phyloP scores from a whole-genome alignment of 2,329 filamentous ascomycete genomes.

The Raffaelea arxii region DNA sequence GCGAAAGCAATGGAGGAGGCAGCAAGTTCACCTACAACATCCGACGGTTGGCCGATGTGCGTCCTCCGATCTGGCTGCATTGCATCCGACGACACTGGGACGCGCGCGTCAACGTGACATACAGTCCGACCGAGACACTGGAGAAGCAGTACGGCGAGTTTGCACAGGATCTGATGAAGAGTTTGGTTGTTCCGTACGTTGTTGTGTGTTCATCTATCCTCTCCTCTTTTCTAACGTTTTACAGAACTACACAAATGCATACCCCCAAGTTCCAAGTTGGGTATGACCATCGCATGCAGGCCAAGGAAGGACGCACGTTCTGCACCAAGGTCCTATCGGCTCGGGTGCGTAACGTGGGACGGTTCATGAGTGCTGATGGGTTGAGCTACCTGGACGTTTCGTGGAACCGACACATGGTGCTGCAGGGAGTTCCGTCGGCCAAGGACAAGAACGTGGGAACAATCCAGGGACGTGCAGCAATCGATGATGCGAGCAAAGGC shows the following conservation, averaged over 20 bases:
- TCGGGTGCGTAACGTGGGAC: slow-evolving; percentile 10
- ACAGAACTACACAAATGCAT: slow-evolving; percentile 3
- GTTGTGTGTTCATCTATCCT: background rate
- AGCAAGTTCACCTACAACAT: slow-evolving; percentile 16
- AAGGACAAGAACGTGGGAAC: background rate
- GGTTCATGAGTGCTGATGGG: slow-evolving; percentile 9
- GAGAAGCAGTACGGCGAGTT: slow-evolving; percentile 15
- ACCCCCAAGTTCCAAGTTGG: slow-evolving; percentile 8
- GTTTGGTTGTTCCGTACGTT: slow-evolving; percentile 15
- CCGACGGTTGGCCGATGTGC: slow-evolving; percentile 10
- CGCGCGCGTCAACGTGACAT: slow-evolving; percentile 15
- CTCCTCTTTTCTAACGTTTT: background rate
- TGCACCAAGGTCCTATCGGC: slow-evolving; percentile 8
- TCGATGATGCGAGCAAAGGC: slow-evolving; percentile 10
- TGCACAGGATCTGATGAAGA: slow-evolving; percentile 15
- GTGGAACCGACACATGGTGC: slow-evolving; percentile 13
- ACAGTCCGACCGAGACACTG: slow-evolving; percentile 11
- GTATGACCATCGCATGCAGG: slow-evolving; percentile 6
- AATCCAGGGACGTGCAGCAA: slow-evolving; percentile 4
- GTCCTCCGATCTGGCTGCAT: slow-evolving; percentile 18
- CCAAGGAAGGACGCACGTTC: background rate
- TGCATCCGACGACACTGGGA: slow-evolving; percentile 22
- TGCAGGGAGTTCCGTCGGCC: slow-evolving; percentile 6
- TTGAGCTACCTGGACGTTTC: slow-evolving; percentile 15
- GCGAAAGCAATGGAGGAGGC: no score